phyloP scores from a whole-genome alignment of 2,329 filamentous ascomycete genomes.

The Pseudopyricularia javanii region DNA sequence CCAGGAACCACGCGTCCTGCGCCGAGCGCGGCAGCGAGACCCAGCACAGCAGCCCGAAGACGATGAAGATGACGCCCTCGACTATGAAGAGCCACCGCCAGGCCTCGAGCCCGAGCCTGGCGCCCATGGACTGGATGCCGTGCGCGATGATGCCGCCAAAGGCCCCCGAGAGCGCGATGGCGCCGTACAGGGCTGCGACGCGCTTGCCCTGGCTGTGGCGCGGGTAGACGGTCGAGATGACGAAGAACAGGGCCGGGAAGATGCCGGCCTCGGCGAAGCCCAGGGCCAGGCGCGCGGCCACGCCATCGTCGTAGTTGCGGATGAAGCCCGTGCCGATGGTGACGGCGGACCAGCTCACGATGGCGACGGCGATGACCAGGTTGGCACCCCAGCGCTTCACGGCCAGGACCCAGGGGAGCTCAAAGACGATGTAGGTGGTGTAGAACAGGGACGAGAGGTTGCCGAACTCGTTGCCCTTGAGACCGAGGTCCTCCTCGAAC shows the following conservation, averaged over 20 bases:
- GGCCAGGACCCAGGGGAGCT: background rate
- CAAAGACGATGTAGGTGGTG: slow-evolving; percentile 5
- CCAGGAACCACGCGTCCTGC: slow-evolving; percentile 39
- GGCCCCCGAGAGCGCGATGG: slow-evolving; percentile 11
- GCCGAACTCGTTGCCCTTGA: slow-evolving; percentile 5
- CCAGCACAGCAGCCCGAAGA: slow-evolving; percentile 34
- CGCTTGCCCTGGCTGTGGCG: slow-evolving; percentile 15
- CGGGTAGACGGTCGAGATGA: slow-evolving; percentile 17
- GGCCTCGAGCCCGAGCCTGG: background rate
- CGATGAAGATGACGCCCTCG: slow-evolving; percentile 34
- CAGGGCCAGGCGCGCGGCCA: slow-evolving; percentile 5
- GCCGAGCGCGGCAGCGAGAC: slow-evolving; percentile 41
- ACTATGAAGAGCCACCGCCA: slow-evolving; percentile 38
- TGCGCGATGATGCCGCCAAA: slow-evolving; percentile 10
- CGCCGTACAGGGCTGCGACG: slow-evolving; percentile 11
- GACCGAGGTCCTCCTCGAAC: slow-evolving; percentile 5
- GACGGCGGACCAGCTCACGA: slow-evolving; percentile 5
- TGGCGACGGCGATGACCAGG: background rate
- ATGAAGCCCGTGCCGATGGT: slow-evolving; percentile 6
- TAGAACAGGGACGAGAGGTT: slow-evolving; percentile 6
- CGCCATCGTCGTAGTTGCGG: slow-evolving; percentile 4
- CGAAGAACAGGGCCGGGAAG: slow-evolving; percentile 14
- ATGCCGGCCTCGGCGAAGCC: slow-evolving; percentile 14
- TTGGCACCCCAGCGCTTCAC: background rate
- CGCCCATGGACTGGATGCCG: background rate